Conservation (phyloP, 805 yeast species). For the Yamadazyma scolyti region DNA sequence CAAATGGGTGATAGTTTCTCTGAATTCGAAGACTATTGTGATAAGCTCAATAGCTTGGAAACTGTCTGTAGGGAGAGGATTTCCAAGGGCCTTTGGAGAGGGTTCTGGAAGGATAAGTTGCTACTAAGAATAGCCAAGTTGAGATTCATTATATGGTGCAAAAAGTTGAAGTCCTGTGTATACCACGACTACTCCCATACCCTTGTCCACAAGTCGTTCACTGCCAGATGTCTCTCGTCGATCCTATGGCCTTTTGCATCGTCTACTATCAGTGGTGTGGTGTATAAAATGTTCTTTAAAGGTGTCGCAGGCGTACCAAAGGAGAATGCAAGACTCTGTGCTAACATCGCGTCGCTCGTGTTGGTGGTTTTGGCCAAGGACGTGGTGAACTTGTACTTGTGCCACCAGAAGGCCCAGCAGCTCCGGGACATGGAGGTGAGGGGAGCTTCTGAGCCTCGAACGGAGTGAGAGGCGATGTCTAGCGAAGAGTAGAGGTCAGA, state of each 20-base stretch:
- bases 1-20: slow-evolving; percentile 15
- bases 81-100: too few relatives aligned
- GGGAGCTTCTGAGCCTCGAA: background rate
- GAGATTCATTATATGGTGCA: slow-evolving; percentile 14
- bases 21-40: background rate
- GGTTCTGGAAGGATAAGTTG: slow-evolving; percentile 4
- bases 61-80: too few relatives aligned
- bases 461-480: too few relatives aligned
- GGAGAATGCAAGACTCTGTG: slow-evolving; percentile 7
- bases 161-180: slow-evolving; percentile 30
- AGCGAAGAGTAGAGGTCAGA: too few relatives aligned
- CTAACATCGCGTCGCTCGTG: too few relatives aligned
- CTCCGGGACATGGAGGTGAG: slow-evolving; percentile 17
- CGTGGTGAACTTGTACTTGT: slow-evolving; percentile 23
- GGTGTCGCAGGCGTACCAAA: slow-evolving; percentile 4
- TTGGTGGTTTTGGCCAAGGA: slow-evolving; percentile 34
- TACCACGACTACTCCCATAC: slow-evolving; percentile 30
- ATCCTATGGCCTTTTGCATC: slow-evolving; percentile 38
- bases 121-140: slow-evolving; percentile 8
- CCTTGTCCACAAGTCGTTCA: slow-evolving; percentile 18
- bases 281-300: slow-evolving; percentile 7
- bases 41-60: background rate
- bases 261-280: slow-evolving; percentile 26
- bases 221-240: slow-evolving; percentile 28
- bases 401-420: slow-evolving; percentile 26